Evolutionary conservation across 441 rosid genomes (phyloP).

Genomic region (Brassica balearica): DNA sequence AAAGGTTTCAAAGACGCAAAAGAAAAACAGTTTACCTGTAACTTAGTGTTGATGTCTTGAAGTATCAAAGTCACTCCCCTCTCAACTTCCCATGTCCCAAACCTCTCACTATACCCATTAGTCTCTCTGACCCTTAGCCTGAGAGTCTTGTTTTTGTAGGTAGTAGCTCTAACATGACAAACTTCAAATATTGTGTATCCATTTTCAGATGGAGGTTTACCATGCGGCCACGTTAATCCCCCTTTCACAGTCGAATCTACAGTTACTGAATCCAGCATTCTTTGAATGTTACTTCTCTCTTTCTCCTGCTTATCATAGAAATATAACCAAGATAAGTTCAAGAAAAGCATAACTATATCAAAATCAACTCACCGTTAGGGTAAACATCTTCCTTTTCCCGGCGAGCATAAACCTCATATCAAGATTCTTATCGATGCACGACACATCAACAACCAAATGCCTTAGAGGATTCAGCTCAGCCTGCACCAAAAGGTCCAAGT

Average conservation of each 20-base stretch:
- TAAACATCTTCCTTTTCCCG: not conserved
- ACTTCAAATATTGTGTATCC: constrained; percentile 51
- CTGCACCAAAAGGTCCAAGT: constrained; percentile 28
- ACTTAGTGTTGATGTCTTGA: constrained; percentile 40
- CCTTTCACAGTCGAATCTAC: constrained; percentile 60
- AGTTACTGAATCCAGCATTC: constrained; percentile 54
- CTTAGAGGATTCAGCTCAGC: constrained; percentile 8
- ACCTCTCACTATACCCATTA: constrained; percentile 50
- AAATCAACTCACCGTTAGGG: not conserved
- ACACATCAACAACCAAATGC: constrained; percentile 4
- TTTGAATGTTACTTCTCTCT: constrained; percentile 49
- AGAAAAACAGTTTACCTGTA: constrained; percentile 1
- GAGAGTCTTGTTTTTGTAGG: constrained; percentile 33
- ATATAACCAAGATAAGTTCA: not conserved
- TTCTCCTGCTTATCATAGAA: constrained; percentile 50
- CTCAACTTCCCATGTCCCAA: constrained; percentile 43
- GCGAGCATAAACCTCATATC: constrained; percentile 10
- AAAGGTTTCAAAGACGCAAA: not conserved
- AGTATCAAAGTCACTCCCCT: constrained; percentile 54
- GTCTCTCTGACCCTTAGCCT: constrained; percentile 53
- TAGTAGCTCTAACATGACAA: constrained; percentile 48
- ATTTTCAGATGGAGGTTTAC: constrained; percentile 23
- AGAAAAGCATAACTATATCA: not conserved
- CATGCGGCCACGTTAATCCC: constrained; percentile 57
- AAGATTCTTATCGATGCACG: constrained; percentile 53